Percentiles rank a stretch among this genome's conserved stretches.
Evolutionary conservation across 345 rosid species (phyloP).

Genomic region (Gossypium stocksii): DNA sequence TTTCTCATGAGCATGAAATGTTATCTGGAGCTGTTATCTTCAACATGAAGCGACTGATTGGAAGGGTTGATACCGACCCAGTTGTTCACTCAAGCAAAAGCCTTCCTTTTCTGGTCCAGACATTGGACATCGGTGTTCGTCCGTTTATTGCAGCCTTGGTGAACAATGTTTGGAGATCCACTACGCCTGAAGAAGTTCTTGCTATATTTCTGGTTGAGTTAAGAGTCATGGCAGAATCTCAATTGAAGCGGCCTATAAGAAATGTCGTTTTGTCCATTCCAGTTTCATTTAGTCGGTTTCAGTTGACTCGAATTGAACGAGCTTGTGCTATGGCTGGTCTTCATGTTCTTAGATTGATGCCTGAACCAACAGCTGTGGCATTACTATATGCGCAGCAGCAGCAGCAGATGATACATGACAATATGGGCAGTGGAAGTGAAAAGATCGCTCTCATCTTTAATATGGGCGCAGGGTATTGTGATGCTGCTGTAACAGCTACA

Average conservation of each 20-base stretch:
- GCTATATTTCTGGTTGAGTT: slow-evolving; percentile 66
- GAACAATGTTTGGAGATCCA: slow-evolving; percentile 74
- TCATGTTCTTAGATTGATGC: slow-evolving; percentile 72
- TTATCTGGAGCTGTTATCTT: slow-evolving; percentile 73
- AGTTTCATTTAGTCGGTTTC: slow-evolving; percentile 76
- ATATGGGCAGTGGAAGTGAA: slow-evolving; percentile 76
- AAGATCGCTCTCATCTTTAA: slow-evolving; percentile 78
- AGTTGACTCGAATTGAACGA: slow-evolving; percentile 66
- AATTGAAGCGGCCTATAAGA: slow-evolving; percentile 60
- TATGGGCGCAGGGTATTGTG: slow-evolving; percentile 84
- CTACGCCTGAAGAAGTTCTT: slow-evolving; percentile 78
- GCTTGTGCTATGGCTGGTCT: slow-evolving; percentile 94
- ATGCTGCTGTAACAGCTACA: slow-evolving; percentile 71
- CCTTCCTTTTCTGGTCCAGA: slow-evolving; percentile 82
- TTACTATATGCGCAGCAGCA: slow-evolving; percentile 87
- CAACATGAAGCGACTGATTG: slow-evolving; percentile 86
- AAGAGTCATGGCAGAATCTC: slow-evolving; percentile 66
- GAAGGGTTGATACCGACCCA: slow-evolving; percentile 80
- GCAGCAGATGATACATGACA: slow-evolving; percentile 52
- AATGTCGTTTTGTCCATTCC: slow-evolving; percentile 74
- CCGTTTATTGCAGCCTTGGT: slow-evolving; percentile 74
- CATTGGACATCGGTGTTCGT: slow-evolving; percentile 73
- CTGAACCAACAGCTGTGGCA: slow-evolving; percentile 80
- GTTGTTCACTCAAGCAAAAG: slow-evolving; percentile 61
- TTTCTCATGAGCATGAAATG: slow-evolving; percentile 72